Evolutionary conservation across 2,329 filamentous ascomycete species (phyloP), one percentile per base, ranked within the genome.

Genomic region (Phialophora tarda): DNA sequence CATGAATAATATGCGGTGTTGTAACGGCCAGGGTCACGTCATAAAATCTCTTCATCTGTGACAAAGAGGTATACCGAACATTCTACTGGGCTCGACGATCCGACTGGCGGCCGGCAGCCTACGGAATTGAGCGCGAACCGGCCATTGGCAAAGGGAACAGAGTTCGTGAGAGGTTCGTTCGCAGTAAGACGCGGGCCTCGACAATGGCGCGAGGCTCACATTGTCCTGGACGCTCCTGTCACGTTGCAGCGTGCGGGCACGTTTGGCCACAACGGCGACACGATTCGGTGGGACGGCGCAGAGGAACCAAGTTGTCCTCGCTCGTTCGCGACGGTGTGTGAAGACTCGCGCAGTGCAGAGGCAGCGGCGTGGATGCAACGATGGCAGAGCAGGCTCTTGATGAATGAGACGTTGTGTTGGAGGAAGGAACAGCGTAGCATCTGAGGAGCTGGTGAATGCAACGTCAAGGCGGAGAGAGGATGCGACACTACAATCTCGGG

Each of bases 1-100:
- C 50, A 86, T 85, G 75, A 84, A 71, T 67, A 69, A 66, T 66
- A 71, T 63, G 64, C 55, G 53, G 17, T 34, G 60, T 24, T 50
- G 59, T 38, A 53, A 51, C 60, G 10, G 30, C 23, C 26, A 47
- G 34, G 50, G 68, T 69, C 68, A 70, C 68, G 65, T 70, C 68
- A 70, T 68, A 63, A 24, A 38, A 53, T 38, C 51, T 61, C 34
- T 61, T 48, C 38, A 12, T 11, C 57, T n/a, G 59, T 54, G 48
- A 61, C 59, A 61, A 23, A 55, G 24, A 51, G 30, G 48, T 21
- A 44, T 24, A 23, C 28, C 51, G 61, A 50, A 64, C 28, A 58
- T 67, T 67, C 55, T 64, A 69, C 67, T 67, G 62, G 64, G 4
- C 30, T 21, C 44, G 23, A 34, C 44, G 14, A 14, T 54, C 26